Evolutionary conservation across 2,329 filamentous ascomycete species (phyloP).

Genomic region (Nothomitra cinnamomea): DNA sequence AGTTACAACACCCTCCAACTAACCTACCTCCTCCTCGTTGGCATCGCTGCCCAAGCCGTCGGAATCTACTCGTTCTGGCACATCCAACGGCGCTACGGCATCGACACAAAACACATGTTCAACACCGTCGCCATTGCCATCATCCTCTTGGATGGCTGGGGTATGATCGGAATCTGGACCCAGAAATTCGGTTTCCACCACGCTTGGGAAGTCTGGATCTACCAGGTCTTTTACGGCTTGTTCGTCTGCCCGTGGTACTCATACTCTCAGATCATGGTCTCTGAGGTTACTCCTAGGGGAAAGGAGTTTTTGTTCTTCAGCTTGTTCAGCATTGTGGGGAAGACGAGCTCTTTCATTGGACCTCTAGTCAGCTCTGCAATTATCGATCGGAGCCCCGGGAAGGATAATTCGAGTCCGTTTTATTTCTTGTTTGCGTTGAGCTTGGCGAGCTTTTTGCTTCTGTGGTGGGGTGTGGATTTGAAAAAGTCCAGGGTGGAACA

Average conservation of each 20-base stretch:
- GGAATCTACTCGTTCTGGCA: conserved; percentile 47
- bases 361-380: conserved; percentile 53
- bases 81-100: conserved; percentile 39
- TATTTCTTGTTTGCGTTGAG: conserved; percentile 47
- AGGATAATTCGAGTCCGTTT: conserved; percentile 41
- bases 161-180: conserved; percentile 31
- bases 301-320: conserved; percentile 57
- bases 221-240: conserved; percentile 42
- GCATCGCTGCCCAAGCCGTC: conserved; percentile 43
- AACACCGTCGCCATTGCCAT: conserved; percentile 44
- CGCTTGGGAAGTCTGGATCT: conserved; percentile 29
- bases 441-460: conserved; percentile 33
- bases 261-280: conserved; percentile 55
- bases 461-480: conserved; percentile 40
- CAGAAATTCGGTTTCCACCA: conserved; percentile 28
- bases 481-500: conserved; percentile 44
- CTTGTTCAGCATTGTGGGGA: conserved; percentile 51
- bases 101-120: conserved; percentile 53
- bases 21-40: conserved; percentile 49
- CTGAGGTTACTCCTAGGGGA: conserved; percentile 48
- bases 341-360: conserved; percentile 50
- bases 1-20: conserved; percentile 44
- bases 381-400: conserved; percentile 38
- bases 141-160: conserved; percentile 37
- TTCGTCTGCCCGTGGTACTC: conserved; percentile 55